phyloP scores from a whole-genome alignment of 2,329 filamentous ascomycete genomes.

The Fusarium redolens region DNA sequence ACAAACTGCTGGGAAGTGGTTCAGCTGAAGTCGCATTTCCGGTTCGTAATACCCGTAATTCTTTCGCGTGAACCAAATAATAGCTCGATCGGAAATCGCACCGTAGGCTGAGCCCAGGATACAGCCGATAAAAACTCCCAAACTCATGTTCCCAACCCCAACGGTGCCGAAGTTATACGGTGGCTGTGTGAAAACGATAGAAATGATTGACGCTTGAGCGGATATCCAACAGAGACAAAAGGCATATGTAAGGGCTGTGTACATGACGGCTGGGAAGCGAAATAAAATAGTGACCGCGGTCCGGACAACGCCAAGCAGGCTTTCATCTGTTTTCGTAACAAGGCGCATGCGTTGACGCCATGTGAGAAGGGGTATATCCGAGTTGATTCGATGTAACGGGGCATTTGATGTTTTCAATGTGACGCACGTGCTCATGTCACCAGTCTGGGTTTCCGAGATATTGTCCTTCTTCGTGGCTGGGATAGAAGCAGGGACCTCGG shows the following conservation, averaged over 20 bases:
- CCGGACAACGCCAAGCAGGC: conserved; percentile 6
- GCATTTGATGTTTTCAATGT: not conserved
- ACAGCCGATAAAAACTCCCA: conserved; percentile 49
- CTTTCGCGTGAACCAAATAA: conserved; percentile 49
- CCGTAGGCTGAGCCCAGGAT: conserved; percentile 52
- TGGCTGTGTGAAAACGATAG: not conserved
- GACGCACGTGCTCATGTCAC: not conserved
- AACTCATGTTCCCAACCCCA: conserved; percentile 38
- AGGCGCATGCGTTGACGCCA: conserved; percentile 16
- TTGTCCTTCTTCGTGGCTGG: not conserved
- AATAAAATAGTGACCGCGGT: conserved; percentile 8
- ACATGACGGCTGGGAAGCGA: conserved; percentile 52
- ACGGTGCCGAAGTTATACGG: not conserved
- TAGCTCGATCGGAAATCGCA: conserved; percentile 50
- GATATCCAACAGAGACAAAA: conserved; percentile 51
- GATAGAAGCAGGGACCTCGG: not conserved
- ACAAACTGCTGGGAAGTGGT: conserved; percentile 44
- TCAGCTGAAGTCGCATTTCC: conserved; percentile 54
- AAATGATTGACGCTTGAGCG: conserved; percentile 32
- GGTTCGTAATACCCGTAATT: conserved; percentile 56
- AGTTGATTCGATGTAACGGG: not conserved
- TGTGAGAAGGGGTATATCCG: conserved; percentile 8
- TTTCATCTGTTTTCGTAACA: conserved; percentile 31
- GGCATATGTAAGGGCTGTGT: conserved; percentile 52
- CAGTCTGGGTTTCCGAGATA: not conserved